Evolutionary conservation across 1,284 basidiomycete genomes (phyloP).

Genomic region (Hypsizygus ulmarius): DNA sequence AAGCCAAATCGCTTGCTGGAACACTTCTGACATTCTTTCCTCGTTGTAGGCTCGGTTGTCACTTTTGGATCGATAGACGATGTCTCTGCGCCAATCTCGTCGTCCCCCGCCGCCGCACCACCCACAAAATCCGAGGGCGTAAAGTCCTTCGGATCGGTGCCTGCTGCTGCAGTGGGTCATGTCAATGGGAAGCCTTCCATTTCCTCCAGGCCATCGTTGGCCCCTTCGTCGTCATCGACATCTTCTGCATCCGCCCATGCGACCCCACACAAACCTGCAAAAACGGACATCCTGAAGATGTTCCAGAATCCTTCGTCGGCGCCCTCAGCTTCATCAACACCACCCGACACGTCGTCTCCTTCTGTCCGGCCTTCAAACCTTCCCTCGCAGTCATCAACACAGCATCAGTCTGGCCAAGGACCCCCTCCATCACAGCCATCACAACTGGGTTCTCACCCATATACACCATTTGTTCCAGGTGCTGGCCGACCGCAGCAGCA

Average conservation of each 20-base stretch:
- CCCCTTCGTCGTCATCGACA: constrained; percentile 26
- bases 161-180: constrained; percentile 38
- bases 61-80: constrained; percentile 87
- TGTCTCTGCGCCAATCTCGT: constrained; percentile 62
- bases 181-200: constrained; percentile 56
- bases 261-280: constrained; percentile 39
- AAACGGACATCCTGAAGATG: constrained; percentile 64
- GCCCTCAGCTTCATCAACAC: constrained; percentile 32
- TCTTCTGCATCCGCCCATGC: constrained; percentile 32
- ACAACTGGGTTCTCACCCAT: constrained; percentile 44
- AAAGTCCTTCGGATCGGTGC: constrained; percentile 77
- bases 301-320: constrained; percentile 57
- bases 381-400: constrained; percentile 42
- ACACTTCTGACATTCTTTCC: constrained; percentile 4
- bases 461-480: constrained; percentile 43
- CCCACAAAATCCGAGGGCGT: constrained; percentile 68
- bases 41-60: constrained; percentile 52
- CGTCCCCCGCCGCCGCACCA: constrained; percentile 64
- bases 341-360: constrained; percentile 40
- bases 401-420: constrained; percentile 27
- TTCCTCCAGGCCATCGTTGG: constrained; percentile 34
- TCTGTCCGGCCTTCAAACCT: constrained; percentile 44
- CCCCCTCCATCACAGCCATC: constrained; percentile 39
- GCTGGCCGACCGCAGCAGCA: constrained; percentile 36
- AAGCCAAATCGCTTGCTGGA: constrained; percentile 2